Base-by-base conservation (phyloP, 1,139 yeast species). In the Sugiyamaella xylanicola region DNA sequence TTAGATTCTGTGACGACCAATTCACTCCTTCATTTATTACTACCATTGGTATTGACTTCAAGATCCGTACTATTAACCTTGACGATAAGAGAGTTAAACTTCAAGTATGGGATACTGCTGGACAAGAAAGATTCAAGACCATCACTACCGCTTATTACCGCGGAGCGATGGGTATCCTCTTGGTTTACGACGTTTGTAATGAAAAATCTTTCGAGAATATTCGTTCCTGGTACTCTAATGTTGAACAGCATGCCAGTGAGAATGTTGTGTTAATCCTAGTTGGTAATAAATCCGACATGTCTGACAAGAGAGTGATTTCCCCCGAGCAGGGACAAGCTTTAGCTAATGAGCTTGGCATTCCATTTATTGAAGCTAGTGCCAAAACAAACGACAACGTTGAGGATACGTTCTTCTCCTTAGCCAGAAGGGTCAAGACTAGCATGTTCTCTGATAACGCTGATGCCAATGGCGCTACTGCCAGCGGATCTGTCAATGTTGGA, bases 31-130 rank as follows among this genome's bases (percentile, higher is more conserved):
- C 95, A 37, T 93, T 92, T 73, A 93, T 93, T 74, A 91, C 99
- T 59, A 93, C 99, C 53, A 93, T 93, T 68, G 99, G 99, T 56
- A 93, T 93, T 70, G 99, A 93, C 74, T 93, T 93, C 80, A 93
- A 95, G 77, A 92, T 95, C 72, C 87, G 97, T 74, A 92, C 98
- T 42, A 91, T 92, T 64, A 97, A 92, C 67, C 82, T 93, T 65
- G 93, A 92, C 64, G 96, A 96, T 58, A 88, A 89, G 74, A 86
- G 87, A 65, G 88, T 95, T 74, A 93, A 93, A 76, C 81, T 93
- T 69, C 99, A 93, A 74, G 91, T 93, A 44, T 93, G 99, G 99
- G 99, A 93, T 73, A 93, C 99, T 40, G 99, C 99, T 4, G 99
- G 99, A 25, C 99, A 93, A 76, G 99, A 93, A 74, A 82, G 99